Percentiles rank a stretch among this genome's conserved stretches.
phyloP scores from a whole-genome alignment of 495 filamentous ascomycete genomes.

The Hypoxylon trugodes region DNA sequence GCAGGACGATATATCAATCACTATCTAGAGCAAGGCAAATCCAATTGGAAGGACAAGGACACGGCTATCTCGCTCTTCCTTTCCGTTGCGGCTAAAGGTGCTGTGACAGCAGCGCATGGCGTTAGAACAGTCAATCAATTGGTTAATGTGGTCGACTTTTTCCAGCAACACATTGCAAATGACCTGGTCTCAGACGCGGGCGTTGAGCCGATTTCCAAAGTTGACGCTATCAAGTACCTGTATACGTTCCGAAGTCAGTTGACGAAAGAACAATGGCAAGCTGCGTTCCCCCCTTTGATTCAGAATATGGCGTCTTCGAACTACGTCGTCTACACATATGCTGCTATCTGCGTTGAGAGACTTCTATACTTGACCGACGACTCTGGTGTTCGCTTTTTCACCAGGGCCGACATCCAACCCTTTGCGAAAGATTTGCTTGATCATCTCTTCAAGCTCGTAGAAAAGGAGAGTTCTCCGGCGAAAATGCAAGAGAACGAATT shows the following conservation, averaged over 20 bases:
- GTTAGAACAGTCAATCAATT: slow-evolving; percentile 86
- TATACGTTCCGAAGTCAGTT: slow-evolving; percentile 93
- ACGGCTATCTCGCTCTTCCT: slow-evolving; percentile 95
- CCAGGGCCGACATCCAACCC: slow-evolving; percentile 72
- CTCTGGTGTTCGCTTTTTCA: slow-evolving; percentile 76
- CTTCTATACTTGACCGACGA: slow-evolving; percentile 81
- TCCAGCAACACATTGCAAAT: slow-evolving; percentile 84
- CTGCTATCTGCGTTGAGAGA: slow-evolving; percentile 91
- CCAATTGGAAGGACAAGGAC: slow-evolving; percentile 96
- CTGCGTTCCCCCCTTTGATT: slow-evolving; percentile 87
- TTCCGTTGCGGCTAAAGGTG: slow-evolving; percentile 90
- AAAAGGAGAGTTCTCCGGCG: slow-evolving; percentile 78
- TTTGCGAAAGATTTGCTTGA: slow-evolving; percentile 86
- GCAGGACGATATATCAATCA: slow-evolving; percentile 84
- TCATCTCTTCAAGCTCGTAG: slow-evolving; percentile 91
- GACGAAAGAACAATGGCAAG: slow-evolving; percentile 85
- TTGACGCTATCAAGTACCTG: slow-evolving; percentile 96
- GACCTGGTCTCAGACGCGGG: slow-evolving; percentile 75
- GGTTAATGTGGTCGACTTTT: slow-evolving; percentile 90
- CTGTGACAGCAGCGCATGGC: slow-evolving; percentile 82
- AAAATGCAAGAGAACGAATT: slow-evolving; percentile 99
- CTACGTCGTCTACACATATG: slow-evolving; percentile 97
- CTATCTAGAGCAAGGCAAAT: slow-evolving; percentile 72
- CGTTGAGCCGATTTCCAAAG: slow-evolving; percentile 86
- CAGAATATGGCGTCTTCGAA: slow-evolving; percentile 86